phyloP scores from a whole-genome alignment of 768 basidiomycete genomes.

The Rhodosporidiobolus odoratus region DNA sequence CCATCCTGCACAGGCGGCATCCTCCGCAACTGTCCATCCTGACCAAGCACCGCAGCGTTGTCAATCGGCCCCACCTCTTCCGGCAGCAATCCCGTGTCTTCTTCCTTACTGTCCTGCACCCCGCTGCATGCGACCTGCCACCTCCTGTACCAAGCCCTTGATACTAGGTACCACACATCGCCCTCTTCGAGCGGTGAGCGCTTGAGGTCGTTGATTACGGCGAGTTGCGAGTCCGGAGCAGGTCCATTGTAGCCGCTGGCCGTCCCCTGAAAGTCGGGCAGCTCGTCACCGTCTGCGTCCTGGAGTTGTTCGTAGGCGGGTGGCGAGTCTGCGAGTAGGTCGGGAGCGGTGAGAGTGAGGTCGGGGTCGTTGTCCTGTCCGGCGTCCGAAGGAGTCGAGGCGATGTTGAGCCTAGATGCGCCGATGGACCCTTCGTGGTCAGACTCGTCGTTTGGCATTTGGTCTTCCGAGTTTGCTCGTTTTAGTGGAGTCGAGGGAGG shows the following conservation, averaged over 20 bases:
- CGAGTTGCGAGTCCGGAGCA: conserved; percentile 52
- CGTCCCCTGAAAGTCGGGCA: conserved; percentile 36
- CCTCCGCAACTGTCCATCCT: conserved; percentile 50
- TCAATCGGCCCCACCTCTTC: conserved; percentile 59
- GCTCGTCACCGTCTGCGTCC: conserved; percentile 32
- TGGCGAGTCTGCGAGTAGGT: conserved; percentile 26
- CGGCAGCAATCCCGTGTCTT: conserved; percentile 52
- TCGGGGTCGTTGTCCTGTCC: background rate
- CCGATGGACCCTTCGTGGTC: conserved; percentile 58
- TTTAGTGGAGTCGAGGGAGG: conserved; percentile 10
- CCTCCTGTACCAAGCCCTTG: conserved; percentile 64
- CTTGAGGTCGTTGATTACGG: conserved; percentile 51
- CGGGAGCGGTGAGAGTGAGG: conserved; percentile 48
- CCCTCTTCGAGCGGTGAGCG: conserved; percentile 56
- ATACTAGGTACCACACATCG: conserved; percentile 73
- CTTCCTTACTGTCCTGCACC: conserved; percentile 45
- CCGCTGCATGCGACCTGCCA: conserved; percentile 69
- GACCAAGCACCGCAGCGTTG: conserved; percentile 62
- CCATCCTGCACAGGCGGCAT: conserved; percentile 56
- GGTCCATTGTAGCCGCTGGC: conserved; percentile 43
- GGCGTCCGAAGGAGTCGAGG: conserved; percentile 29
- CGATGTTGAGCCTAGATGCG: conserved; percentile 49
- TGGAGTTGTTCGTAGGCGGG: conserved; percentile 12
- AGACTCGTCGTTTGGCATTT: conserved; percentile 8
- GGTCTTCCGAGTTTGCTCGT: conserved; percentile 45